phyloP scores from a whole-genome alignment of 352 stramenopile species.

The Halophytophthora batemanensis region DNA sequence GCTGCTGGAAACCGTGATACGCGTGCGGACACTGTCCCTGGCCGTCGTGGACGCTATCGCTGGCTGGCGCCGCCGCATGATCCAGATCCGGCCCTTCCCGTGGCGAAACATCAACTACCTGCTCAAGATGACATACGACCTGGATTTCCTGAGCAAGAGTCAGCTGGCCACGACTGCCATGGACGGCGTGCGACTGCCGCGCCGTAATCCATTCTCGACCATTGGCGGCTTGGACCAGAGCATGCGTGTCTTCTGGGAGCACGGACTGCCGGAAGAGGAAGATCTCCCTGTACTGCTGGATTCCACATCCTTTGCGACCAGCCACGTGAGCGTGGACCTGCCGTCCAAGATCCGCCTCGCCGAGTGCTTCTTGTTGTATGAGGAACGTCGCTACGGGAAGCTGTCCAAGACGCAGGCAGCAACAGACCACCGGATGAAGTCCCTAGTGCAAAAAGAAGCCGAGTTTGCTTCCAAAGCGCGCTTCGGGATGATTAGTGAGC shows the following conservation, averaged over 20 bases:
- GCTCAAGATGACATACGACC: slow-evolving; percentile 60
- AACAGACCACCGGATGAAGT: slow-evolving; percentile 46
- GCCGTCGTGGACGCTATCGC: slow-evolving; percentile 54
- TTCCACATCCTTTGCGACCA: slow-evolving; percentile 39
- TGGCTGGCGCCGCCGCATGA: slow-evolving; percentile 59
- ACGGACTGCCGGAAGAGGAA: slow-evolving; percentile 50
- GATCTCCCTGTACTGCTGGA: slow-evolving; percentile 59
- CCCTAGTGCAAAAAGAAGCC: slow-evolving; percentile 57
- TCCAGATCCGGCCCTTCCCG: slow-evolving; percentile 50
- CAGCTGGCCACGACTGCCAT: slow-evolving; percentile 46
- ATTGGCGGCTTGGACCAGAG: slow-evolving; percentile 65
- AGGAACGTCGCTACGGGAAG: slow-evolving; percentile 47
- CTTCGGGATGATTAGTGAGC: slow-evolving; percentile 26
- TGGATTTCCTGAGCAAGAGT: slow-evolving; percentile 77
- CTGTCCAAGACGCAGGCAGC: slow-evolving; percentile 29
- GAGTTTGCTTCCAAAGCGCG: slow-evolving; percentile 50
- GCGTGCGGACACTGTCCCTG: slow-evolving; percentile 45
- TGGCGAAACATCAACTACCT: slow-evolving; percentile 69
- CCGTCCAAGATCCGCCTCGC: slow-evolving; percentile 49
- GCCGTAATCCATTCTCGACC: slow-evolving; percentile 71
- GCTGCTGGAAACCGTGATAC: slow-evolving; percentile 47
- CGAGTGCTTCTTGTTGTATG: slow-evolving; percentile 56
- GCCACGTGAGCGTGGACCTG: slow-evolving; percentile 30
- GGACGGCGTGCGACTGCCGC: slow-evolving; percentile 47
- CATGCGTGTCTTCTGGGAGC: slow-evolving; percentile 49